phyloP scores from a whole-genome alignment of 192 early-diverging fungal species.

The Backusella circina region DNA sequence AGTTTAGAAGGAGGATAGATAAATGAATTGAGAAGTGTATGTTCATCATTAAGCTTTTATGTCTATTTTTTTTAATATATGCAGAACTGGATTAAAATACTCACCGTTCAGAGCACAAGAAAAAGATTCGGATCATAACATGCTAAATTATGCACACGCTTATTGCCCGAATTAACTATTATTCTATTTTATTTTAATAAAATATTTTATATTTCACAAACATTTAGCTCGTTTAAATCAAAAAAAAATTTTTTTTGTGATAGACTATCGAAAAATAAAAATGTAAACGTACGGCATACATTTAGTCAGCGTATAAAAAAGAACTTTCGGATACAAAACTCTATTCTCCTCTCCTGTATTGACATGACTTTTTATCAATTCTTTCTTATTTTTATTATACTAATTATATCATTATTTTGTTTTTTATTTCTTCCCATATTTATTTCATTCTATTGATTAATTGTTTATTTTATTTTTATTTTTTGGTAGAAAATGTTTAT shows the following conservation, averaged over 20 bases:
- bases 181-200: not conserved
- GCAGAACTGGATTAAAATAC: constrained; percentile 87
- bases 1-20: not conserved
- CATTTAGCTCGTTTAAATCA: not conserved
- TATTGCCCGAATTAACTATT: not conserved
- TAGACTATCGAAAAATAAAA: not conserved
- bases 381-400: not conserved
- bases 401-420: not conserved
- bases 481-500: not conserved
- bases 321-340: too few relatives aligned
- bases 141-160: not conserved
- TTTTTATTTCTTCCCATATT: not conserved
- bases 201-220: not conserved
- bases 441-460: not conserved
- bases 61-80: constrained; percentile 9
- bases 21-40: not conserved
- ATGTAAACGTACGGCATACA: too few relatives aligned
- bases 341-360: too few relatives aligned
- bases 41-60: not conserved
- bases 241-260: not conserved
- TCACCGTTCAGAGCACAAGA: constrained; percentile 37
- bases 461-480: not conserved
- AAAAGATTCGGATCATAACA: not conserved
- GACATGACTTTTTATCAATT: not conserved
- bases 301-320: too few relatives aligned